Base-by-base conservation (phyloP, 2,329 filamentous ascomycete species). In the Hysterium pulicare region DNA sequence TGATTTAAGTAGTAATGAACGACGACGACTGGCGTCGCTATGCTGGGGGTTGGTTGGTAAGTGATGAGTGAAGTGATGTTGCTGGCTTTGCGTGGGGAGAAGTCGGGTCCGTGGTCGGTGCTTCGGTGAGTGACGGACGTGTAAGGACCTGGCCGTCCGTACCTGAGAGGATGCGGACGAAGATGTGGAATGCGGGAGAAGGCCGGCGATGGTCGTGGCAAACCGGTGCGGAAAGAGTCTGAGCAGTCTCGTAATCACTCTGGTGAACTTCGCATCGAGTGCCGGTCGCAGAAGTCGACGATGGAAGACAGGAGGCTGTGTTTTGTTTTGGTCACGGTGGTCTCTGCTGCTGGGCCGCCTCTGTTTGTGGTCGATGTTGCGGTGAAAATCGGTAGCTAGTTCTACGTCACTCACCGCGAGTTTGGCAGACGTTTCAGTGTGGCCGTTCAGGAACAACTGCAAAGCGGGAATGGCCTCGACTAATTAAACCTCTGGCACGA, bases 61-160 rank as follows among this genome's bases (percentile, higher is more conserved):
- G 34, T 23, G 34, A 4, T 3, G 37, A 39, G 23, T 8, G 23
- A 24, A 39, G 37, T 39, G 37, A 39, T 21, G 22, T 30, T 16
- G 23, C 5, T 7, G 22, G 4, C 7, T 30, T n/a, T n/a, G 5
- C 15, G 37, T 39, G 28, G 28, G 23, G 37, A 30, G 37, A 39
- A 15, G 19, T 37, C 34, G 34, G 34, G 4, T 8, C n/a, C n/a
- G n/a, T n/a, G n/a, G n/a, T n/a, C n/a, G n/a, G n/a, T n/a, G n/a
- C n/a, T n/a, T n/a, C n/a, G n/a, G n/a, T n/a, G n/a, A n/a, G n/a
- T n/a, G n/a, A n/a, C n/a, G n/a, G n/a, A n/a, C n/a, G n/a, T n/a
- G n/a, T n/a, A n/a, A n/a, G n/a, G n/a, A n/a, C n/a, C n/a, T n/a
- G n/a, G n/a, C n/a, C n/a, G n/a, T n/a, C n/a, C n/a, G n/a, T n/a